phyloP scores from a whole-genome alignment of 2,329 filamentous ascomycete species.

The Colletotrichum limetticola region DNA sequence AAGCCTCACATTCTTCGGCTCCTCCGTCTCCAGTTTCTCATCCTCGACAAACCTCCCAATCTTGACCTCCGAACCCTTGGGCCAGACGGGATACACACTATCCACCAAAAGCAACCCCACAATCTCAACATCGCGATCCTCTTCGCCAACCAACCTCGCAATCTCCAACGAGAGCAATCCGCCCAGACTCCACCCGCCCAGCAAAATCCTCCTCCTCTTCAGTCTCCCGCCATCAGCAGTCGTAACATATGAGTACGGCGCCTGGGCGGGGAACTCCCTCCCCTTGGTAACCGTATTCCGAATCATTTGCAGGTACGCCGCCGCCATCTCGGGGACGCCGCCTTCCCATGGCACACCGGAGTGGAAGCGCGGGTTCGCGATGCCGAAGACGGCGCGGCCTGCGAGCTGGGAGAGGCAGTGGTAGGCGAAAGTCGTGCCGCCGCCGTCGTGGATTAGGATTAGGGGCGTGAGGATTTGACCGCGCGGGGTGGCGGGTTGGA shows the following conservation, averaged over 20 bases:
- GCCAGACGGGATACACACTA: constrained; percentile 52
- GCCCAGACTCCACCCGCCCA: constrained; percentile 68
- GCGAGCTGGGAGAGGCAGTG: constrained; percentile 61
- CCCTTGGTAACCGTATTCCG: constrained; percentile 45
- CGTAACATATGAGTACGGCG: constrained; percentile 22
- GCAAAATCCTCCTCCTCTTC: constrained; percentile 49
- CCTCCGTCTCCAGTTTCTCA: constrained; percentile 41
- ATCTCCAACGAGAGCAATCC: constrained; percentile 63
- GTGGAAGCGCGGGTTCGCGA: constrained; percentile 64
- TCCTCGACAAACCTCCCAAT: constrained; percentile 31
- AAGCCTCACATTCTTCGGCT: constrained; percentile 46
- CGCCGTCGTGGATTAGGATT: constrained; percentile 69
- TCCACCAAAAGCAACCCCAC: constrained; percentile 65
- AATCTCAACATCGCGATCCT: constrained; percentile 48
- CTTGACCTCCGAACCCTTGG: constrained; percentile 31
- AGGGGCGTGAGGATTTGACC: constrained; percentile 52
- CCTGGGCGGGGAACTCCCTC: constrained; percentile 13
- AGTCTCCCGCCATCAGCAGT: constrained; percentile 38
- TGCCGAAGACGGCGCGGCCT: constrained; percentile 60
- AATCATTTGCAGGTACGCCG: constrained; percentile 60
- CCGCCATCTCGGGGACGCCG: constrained; percentile 65
- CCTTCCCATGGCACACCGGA: constrained; percentile 59
- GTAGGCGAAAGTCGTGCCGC: constrained; percentile 69
- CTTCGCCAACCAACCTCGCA: constrained; percentile 50
- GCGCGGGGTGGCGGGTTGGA: constrained; percentile 26